Percentiles rank a stretch among this genome's conserved stretches.
Conservation (phyloP, 768 basidiomycete species). For the Calocybe gangraenosa region DNA sequence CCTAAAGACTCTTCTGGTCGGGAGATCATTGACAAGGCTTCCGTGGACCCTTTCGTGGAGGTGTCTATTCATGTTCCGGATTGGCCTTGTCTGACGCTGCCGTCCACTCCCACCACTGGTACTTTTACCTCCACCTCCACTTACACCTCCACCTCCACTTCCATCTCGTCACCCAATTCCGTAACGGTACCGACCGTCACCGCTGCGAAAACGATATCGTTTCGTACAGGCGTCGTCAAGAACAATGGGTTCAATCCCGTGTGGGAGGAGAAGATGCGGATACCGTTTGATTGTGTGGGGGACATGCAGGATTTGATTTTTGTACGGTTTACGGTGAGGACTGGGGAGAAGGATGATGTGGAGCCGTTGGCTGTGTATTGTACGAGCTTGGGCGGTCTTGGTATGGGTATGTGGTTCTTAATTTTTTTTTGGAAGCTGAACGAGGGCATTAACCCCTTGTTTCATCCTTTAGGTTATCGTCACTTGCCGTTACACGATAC, state of each 20-base stretch:
- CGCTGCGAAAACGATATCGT: conserved; percentile 43
- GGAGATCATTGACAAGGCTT: conserved; percentile 56
- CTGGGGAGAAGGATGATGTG: conserved; percentile 56
- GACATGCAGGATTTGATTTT: conserved; percentile 84
- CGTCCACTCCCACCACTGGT: conserved; percentile 6
- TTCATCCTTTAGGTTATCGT: conserved; percentile 60
- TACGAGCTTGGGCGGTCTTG: conserved; percentile 67
- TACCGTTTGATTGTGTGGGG: conserved; percentile 78
- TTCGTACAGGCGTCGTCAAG: conserved; percentile 65
- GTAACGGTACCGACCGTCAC: conserved; percentile 19
- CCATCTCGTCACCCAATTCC: background rate
- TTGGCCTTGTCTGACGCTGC: conserved; percentile 43
- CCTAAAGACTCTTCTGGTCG: conserved; percentile 65
- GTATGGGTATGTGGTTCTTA: conserved; percentile 48
- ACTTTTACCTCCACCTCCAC: background rate
- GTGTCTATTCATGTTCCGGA: conserved; percentile 77
- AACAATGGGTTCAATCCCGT: conserved; percentile 93
- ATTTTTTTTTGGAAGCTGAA: background rate
- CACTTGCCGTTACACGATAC: conserved; percentile 92
- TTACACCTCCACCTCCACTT: background rate
- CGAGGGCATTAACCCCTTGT: too few relatives aligned
- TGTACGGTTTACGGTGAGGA: conserved; percentile 73
- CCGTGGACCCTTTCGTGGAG: conserved; percentile 62
- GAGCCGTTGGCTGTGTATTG: conserved; percentile 77
- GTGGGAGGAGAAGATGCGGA: conserved; percentile 70